Percentiles rank a stretch among this genome's conserved stretches.
Conservation (phyloP, 225 moss, liverwort and hornwort species). For the Takakia lepidozioides region DNA sequence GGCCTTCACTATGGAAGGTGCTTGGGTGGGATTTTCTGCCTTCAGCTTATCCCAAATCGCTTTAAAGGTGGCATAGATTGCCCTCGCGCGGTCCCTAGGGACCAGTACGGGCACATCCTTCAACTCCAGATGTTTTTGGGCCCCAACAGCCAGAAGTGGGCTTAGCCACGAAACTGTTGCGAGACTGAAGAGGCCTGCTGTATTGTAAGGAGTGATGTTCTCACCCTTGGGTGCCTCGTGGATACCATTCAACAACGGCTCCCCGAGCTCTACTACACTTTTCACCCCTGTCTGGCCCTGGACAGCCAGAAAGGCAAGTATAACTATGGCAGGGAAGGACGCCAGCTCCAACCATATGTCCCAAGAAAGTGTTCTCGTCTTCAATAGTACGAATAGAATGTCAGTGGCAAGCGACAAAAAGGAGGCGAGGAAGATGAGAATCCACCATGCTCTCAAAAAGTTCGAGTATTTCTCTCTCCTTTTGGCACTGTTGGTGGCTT, state of each 20-base stretch:
- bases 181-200: slow-evolving; percentile 45
- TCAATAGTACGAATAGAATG: slow-evolving; percentile 8
- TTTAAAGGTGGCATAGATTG: slow-evolving; percentile 30
- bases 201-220: slow-evolving; percentile 40
- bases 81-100: slow-evolving; percentile 36
- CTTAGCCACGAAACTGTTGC: slow-evolving; percentile 56
- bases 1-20: slow-evolving; percentile 46
- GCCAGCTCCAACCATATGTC: slow-evolving; percentile 14
- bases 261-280: slow-evolving; percentile 14
- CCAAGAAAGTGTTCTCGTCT: slow-evolving; percentile 15
- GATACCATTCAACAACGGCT: slow-evolving; percentile 41
- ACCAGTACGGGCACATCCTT: slow-evolving; percentile 56
- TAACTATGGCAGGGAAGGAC: slow-evolving; percentile 29
- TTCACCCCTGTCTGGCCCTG: slow-evolving; percentile 34
- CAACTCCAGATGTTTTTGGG: slow-evolving; percentile 54
- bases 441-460: slow-evolving; percentile 50
- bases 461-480: slow-evolving; percentile 17
- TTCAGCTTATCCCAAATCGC: slow-evolving; percentile 58
- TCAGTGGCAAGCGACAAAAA: slow-evolving; percentile 16
- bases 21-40: slow-evolving; percentile 13
- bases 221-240: slow-evolving; percentile 14
- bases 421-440: slow-evolving; percentile 24
- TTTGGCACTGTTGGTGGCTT: slow-evolving; percentile 17
- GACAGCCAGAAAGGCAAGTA: slow-evolving; percentile 26
- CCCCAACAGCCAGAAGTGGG: slow-evolving; percentile 48